Conservation (phyloP, 1,139 yeast genomes). For the Trichomonascaceae sp. region DNA sequence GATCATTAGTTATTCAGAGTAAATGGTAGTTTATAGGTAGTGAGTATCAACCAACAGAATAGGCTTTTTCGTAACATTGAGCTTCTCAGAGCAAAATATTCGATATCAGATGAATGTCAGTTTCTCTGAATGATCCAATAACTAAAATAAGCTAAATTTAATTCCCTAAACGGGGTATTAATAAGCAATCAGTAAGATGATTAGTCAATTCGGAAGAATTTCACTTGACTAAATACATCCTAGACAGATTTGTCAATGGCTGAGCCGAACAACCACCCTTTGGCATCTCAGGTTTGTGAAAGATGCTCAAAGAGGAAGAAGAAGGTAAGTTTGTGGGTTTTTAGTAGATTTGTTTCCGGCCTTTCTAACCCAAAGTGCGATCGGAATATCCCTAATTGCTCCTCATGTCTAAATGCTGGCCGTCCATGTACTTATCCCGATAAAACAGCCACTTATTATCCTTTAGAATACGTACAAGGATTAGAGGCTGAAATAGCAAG, state of each 20-base stretch:
- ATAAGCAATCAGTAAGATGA: no score
- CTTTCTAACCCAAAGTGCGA: constrained; percentile 17
- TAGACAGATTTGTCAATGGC: background rate
- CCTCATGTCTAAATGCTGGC: constrained; percentile 13
- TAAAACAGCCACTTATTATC: constrained; percentile 13
- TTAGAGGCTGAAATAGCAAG: constrained; percentile 13
- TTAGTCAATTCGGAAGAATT: no score
- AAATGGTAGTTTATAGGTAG: no score
- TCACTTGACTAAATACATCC: no score
- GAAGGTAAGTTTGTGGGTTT: constrained; percentile 14
- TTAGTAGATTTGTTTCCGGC: background rate
- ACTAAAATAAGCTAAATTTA: no score
- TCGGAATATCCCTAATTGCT: constrained; percentile 17
- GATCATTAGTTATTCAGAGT: no score
- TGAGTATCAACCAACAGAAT: no score
- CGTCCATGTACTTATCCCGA: constrained; percentile 16
- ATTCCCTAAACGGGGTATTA: no score
- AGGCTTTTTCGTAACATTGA: no score
- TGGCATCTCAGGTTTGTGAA: constrained; percentile 20
- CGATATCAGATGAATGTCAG: no score
- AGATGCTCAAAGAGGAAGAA: constrained; percentile 20
- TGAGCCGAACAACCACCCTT: constrained; percentile 11
- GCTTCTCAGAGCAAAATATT: no score
- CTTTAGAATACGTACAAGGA: constrained; percentile 15
- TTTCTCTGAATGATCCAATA: no score